Evolutionary conservation across 2,329 filamentous ascomycete genomes (phyloP).

Genomic region (Clarireedia homoeocarpa): DNA sequence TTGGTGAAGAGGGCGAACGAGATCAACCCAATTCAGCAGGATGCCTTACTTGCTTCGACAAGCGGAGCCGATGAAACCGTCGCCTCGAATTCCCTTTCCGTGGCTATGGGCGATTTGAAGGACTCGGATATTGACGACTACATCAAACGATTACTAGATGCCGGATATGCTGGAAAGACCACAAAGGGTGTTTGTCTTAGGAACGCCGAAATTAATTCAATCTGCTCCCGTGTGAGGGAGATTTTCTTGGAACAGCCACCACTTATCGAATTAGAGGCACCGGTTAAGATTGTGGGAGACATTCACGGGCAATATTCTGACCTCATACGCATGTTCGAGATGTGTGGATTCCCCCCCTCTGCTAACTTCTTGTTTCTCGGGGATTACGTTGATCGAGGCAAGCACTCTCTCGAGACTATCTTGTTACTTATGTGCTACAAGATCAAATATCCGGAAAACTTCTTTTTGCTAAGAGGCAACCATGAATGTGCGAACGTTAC

Average conservation of each 20-base stretch:
- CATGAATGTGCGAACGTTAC: slow-evolving; percentile 97
- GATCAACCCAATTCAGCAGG: slow-evolving; percentile 55
- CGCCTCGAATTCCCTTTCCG: slow-evolving; percentile 36
- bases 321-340: slow-evolving; percentile 93
- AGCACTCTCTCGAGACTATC: slow-evolving; percentile 93
- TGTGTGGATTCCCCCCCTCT: slow-evolving; percentile 91
- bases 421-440: slow-evolving; percentile 91
- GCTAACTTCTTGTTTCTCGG: slow-evolving; percentile 92
- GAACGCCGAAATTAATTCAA: slow-evolving; percentile 93
- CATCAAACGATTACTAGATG: slow-evolving; percentile 89
- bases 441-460: slow-evolving; percentile 94
- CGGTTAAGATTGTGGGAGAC: slow-evolving; percentile 96
- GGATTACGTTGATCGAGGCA: slow-evolving; percentile 93
- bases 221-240: slow-evolving; percentile 84
- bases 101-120: slow-evolving; percentile 87
- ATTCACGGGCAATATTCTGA: slow-evolving; percentile 97
- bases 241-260: slow-evolving; percentile 87
- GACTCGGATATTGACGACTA: slow-evolving; percentile 94
- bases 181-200: slow-evolving; percentile 96
- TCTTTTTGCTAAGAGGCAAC: slow-evolving; percentile 89
- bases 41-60: slow-evolving; percentile 29
- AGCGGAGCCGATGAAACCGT: slow-evolving; percentile 34
- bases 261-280: slow-evolving; percentile 82
- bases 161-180: slow-evolving; percentile 91
- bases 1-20: slow-evolving; percentile 66